Evolutionary conservation across 352 stramenopile genomes (phyloP), one percentile per base, ranked within the genome.

Genomic region (Pythium vanterpoolii): DNA sequence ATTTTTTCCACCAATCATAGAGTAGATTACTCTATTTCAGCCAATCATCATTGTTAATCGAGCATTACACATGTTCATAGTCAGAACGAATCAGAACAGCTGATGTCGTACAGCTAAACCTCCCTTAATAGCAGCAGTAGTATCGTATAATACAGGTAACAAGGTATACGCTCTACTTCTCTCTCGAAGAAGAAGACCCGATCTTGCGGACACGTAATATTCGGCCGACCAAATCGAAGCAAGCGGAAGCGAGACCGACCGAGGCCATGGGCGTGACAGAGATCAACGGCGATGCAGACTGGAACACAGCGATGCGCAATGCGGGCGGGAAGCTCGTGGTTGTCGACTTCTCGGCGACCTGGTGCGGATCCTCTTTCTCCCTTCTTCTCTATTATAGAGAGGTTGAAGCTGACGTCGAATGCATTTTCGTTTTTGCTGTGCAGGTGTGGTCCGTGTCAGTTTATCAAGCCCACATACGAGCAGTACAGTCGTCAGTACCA

Each of bases 291-390:
- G 78, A 93, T 30, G 73, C 69, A 11, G 86, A 94, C 58, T 95
- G 81, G 77, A 91, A 93, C 72, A 61, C 79, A 66, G 72, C 89
- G 68, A 86, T 93, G 73, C 67, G 77, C 50, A 68, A 65, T 38
- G 86, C 86, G 18, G 77, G 83, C 27, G 83, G 79, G n/a, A 93
- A 95, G 64, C 74, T 95, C n/a, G 84, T 95, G n/a, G 83, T 95
- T 9, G 86, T 89, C 21, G 83, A 95, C 68, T 95, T 95, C 52
- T 93, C 83, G 3, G 86, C 86, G 36, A 85, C 82, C 16, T 95
- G 86, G 86, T 95, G 69, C 65, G 69, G 66, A 5, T 18, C 5
- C 8, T 4, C 21, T 8, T 28, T 2, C 14, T 6, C n/a, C 3
- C 4, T 3, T 13, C 13, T n/a, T 2, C 14, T 27, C 9, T 0